Conservation (phyloP, 441 rosid species). For the Gossypium aridum region DNA sequence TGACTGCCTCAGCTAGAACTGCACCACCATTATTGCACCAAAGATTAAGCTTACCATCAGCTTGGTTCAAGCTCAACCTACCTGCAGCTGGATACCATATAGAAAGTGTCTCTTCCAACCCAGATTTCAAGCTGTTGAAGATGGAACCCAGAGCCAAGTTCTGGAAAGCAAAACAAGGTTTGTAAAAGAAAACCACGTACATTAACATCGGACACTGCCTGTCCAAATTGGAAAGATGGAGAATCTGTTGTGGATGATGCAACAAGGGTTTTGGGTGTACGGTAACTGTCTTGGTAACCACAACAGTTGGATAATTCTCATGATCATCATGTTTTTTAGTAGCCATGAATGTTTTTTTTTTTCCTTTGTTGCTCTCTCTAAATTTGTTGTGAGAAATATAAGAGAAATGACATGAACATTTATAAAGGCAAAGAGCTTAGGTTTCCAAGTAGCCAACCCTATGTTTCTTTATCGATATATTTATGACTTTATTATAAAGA, state of each 20-base stretch:
- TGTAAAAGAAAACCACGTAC: constrained; percentile 63
- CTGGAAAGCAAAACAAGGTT: constrained; percentile 18
- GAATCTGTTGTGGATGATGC: constrained; percentile 29
- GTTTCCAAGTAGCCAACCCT: constrained; percentile 32
- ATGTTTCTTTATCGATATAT: constrained; percentile 20
- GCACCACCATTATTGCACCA: constrained; percentile 59
- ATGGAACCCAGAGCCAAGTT: constrained; percentile 26
- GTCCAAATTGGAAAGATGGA: constrained; percentile 57
- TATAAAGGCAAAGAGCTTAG: constrained; percentile 14
- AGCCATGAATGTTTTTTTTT: constrained; percentile 19
- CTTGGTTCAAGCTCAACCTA: constrained; percentile 38
- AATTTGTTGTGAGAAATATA: not conserved
- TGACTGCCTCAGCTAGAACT: constrained; percentile 41
- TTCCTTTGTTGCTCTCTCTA: not conserved
- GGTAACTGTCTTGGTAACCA: constrained; percentile 26
- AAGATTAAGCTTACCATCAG: constrained; percentile 45
- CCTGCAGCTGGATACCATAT: constrained; percentile 65
- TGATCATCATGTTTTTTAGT: not conserved
- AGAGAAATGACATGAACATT: not conserved
- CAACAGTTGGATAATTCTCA: constrained; percentile 23
- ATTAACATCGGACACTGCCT: constrained; percentile 60
- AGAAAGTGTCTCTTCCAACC: constrained; percentile 54
- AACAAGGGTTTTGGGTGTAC: constrained; percentile 30
- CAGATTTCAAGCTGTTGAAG: constrained; percentile 41
- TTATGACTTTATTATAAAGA: not conserved